Evolutionary conservation across 345 rosid species (phyloP), one percentile per base, ranked within the genome.

Genomic region (Alliaria petiolata): DNA sequence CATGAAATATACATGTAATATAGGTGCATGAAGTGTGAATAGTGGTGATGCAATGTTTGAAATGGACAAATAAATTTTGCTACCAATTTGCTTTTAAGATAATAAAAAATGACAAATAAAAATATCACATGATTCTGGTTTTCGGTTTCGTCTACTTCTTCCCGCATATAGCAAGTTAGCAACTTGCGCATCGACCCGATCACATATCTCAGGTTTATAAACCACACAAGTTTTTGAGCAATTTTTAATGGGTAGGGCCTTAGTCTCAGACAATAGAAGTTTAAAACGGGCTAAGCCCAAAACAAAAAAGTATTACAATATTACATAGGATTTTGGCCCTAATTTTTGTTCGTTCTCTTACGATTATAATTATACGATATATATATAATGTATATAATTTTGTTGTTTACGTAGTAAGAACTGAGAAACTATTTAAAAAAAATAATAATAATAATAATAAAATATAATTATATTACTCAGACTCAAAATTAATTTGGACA

Each of bases 31-130:
- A 22, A 42, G 59, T 72, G 65, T 64, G 58, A 64, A 45, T 16
- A 64, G 14, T 17, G 58, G 9, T 72, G 77, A 72, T 72, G 77
- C 77, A 72, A 72, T 45, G 50, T 46, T 26, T 72, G 71, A 55
- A 64, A 55, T 64, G 70, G 77, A 64, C 71, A 30, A 45, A 55
- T 72, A 16, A 64, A 36, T 64, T 64, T 54, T 64, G 40, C 25
- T 7, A 63, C 70, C 49, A 44, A 12, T 44, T 72, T 54, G 46
- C 57, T 45, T 45, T 9, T 20, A 39, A 5, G n/a, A 42, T 1
- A 0, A n/a, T 5, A 7, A 44, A 54, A 63, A 33, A 63, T 15
- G 64, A 63, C 39, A 63, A 38, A 38, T 61, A 20, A 7, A 33
- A 22, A 14, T 45, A 64, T 72, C 71, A 72, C 77, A 64, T 72